Base-by-base conservation (phyloP, 371 early-diverging fungal genomes). In the Mortierella sp. region DNA sequence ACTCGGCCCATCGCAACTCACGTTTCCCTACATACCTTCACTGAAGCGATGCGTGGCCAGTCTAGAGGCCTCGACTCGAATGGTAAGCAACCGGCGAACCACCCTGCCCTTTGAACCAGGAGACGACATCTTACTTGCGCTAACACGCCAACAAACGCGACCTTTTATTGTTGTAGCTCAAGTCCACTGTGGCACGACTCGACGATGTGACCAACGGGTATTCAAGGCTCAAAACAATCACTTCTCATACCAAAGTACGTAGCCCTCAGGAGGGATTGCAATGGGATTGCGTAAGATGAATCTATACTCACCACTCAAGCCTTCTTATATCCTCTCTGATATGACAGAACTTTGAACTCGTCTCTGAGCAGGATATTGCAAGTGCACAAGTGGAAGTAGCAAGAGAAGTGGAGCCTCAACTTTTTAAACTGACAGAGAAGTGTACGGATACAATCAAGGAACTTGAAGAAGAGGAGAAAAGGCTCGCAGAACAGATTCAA, bases 321-420 rank as follows among this genome's bases (percentile, higher is more conserved):
- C n/a, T 8, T 9, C 48, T 23, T 50, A 4, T 50, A 5, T 0
- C 16, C 18, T 26, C 16, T n/a, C 18, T 12, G 10, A n/a, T 48
- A 1, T 38, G 31, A 21, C 28, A 72, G 67, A 43, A 67, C 58
- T 63, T 49, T 61, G 64, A 67, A 14, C 34, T 73, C 50, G 68
- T 73, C 34, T 73, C 74, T 21, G 74, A 73, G 28, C 61, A 73
- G 27, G 74, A 73, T 30, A 64, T 73, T 39, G 47, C 55, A 3
- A 34, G 21, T 19, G 68, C 74, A 9, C 74, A 52, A 19, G 56
- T 38, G 0, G 68, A 62, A 3, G 64, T 64, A 7, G 34, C 64
- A 19, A 67, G 57, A 39, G 64, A 73, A 1, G 51, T 68, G 4
- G 57, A 55, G 2, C 74, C 74, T 19, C 64, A 67, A 19, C 54